Evolutionary conservation across 2,329 filamentous ascomycete genomes (phyloP).

Genomic region (Arthroderma uncinatum): DNA sequence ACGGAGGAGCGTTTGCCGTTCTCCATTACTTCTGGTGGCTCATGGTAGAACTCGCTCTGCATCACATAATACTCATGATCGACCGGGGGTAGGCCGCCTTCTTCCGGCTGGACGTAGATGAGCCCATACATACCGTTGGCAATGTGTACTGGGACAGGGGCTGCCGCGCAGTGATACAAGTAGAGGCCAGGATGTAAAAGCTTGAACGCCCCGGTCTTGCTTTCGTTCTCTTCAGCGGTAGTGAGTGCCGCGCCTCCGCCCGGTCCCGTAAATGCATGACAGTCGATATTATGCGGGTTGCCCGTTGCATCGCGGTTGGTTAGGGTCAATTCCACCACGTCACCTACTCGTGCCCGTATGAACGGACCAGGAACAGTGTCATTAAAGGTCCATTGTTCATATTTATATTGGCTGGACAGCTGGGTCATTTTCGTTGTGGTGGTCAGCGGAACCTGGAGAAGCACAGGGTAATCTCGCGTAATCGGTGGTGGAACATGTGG

Average conservation of each 20-base stretch:
- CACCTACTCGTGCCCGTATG: constrained; percentile 27
- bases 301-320: constrained; percentile 26
- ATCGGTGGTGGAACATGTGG: constrained; percentile 25
- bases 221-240: constrained; percentile 24
- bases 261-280: constrained; percentile 26
- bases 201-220: constrained; percentile 24
- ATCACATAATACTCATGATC: constrained; percentile 30
- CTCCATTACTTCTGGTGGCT: constrained; percentile 26
- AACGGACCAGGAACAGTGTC: constrained; percentile 26
- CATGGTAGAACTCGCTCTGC: constrained; percentile 31
- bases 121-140: constrained; percentile 31
- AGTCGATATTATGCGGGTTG: constrained; percentile 30
- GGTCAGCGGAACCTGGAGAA: constrained; percentile 23
- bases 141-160: constrained; percentile 29
- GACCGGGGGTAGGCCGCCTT: constrained; percentile 22
- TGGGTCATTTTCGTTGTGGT: constrained; percentile 22
- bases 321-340: constrained; percentile 24
- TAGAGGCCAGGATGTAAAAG: constrained; percentile 25
- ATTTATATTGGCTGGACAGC: constrained; percentile 27
- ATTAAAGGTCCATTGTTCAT: constrained; percentile 30
- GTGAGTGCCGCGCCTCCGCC: constrained; percentile 27
- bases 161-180: constrained; percentile 28
- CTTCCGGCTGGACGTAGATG: constrained; percentile 27
- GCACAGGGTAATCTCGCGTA: constrained; percentile 23
- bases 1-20: constrained; percentile 21